phyloP scores from a whole-genome alignment of 495 filamentous ascomycete genomes.

The Podospora anserina region DNA sequence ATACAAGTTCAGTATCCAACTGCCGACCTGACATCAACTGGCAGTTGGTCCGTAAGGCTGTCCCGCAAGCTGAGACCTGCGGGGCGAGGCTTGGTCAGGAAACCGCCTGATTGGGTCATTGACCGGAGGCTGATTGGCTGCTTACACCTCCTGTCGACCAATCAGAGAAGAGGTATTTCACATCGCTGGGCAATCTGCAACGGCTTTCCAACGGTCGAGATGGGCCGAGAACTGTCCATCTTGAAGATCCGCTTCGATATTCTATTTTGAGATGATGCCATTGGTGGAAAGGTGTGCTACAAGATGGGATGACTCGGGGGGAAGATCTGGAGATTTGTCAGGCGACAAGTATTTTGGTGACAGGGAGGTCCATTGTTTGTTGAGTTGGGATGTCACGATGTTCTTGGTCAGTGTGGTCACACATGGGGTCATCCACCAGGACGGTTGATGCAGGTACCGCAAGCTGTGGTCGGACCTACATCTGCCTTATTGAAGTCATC shows the following conservation, averaged over 20 bases:
- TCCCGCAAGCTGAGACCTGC: constrained; percentile 9
- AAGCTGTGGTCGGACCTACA: not conserved
- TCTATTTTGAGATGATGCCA: not conserved
- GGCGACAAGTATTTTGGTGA: not conserved
- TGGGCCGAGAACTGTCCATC: not conserved
- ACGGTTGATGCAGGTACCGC: not conserved
- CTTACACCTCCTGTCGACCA: not conserved
- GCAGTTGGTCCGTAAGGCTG: constrained; percentile 18
- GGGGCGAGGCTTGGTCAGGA: constrained; percentile 1
- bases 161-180: constrained; percentile 29
- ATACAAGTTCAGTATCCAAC: constrained; percentile 4
- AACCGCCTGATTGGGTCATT: constrained; percentile 23
- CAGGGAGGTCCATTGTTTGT: not conserved
- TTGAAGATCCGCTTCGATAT: not conserved
- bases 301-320: not conserved
- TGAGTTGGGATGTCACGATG: not conserved
- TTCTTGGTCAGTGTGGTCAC: not conserved
- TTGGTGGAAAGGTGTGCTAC: not conserved
- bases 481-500: not conserved
- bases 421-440: not conserved
- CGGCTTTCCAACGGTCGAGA: not conserved
- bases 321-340: not conserved
- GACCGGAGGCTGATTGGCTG: constrained; percentile 21
- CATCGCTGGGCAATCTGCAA: constrained; percentile 15
- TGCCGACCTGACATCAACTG: constrained; percentile 3